Conservation (phyloP, 2,329 filamentous ascomycete genomes). For the Epicoccum sorghinum region DNA sequence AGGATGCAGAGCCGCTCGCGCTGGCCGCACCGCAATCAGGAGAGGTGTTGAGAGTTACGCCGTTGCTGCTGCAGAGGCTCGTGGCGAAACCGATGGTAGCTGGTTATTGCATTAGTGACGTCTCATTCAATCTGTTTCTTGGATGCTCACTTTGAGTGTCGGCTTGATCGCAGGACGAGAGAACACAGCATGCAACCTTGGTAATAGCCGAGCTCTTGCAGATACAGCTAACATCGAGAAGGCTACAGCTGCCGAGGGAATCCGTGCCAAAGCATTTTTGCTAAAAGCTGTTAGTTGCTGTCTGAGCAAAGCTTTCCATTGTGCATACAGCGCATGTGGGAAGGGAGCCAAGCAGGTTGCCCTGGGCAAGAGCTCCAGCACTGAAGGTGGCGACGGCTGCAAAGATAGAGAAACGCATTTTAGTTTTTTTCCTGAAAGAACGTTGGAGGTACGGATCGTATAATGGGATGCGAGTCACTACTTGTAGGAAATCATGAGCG, state of each 20-base stretch:
- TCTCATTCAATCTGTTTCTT: neutral
- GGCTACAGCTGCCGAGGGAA: slow-evolving; percentile 47
- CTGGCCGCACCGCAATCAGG: slow-evolving; percentile 41
- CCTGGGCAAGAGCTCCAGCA: slow-evolving; percentile 34
- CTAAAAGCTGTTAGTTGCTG: slow-evolving; percentile 17
- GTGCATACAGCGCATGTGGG: slow-evolving; percentile 37
- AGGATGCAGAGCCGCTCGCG: slow-evolving; percentile 19
- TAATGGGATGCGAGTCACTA: neutral
- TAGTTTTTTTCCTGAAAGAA: neutral
- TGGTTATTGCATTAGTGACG: slow-evolving; percentile 25
- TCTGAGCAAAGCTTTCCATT: neutral
- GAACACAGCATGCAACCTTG: slow-evolving; percentile 53
- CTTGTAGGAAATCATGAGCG: neutral
- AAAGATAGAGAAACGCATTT: slow-evolving; percentile 37
- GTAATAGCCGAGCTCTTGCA: slow-evolving; percentile 48
- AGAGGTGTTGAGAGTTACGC: slow-evolving; percentile 47
- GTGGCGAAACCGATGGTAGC: slow-evolving; percentile 51
- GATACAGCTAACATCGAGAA: slow-evolving; percentile 52
- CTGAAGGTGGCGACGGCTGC: slow-evolving; percentile 32
- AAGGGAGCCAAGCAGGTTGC: slow-evolving; percentile 25
- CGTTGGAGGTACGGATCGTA: neutral
- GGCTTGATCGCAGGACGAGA: slow-evolving; percentile 48
- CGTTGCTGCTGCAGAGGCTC: slow-evolving; percentile 47
- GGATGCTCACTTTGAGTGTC: slow-evolving; percentile 24
- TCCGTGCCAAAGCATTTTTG: slow-evolving; percentile 45